These are phyloP conservation scores for Lentinula detonsa DNA, from an alignment of 768 basidiomycete species.

Conservation along the genomic window DNA sequence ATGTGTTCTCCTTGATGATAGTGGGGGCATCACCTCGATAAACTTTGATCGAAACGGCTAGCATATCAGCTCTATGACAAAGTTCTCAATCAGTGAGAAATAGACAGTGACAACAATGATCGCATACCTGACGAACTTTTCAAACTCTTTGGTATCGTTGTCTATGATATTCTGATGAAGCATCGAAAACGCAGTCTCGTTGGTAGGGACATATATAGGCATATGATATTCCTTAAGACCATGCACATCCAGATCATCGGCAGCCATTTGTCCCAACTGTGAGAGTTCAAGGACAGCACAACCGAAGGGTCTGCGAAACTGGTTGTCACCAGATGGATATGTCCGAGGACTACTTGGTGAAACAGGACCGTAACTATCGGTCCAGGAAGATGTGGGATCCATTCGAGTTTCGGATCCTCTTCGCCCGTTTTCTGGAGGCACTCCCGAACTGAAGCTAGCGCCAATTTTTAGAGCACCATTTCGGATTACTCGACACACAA, in stretches of 20 bases:
- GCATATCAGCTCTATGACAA: constrained; percentile 66
- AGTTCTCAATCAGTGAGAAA: not conserved
- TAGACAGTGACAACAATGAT: not conserved
- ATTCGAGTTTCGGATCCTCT: constrained; percentile 46
- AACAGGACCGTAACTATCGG: constrained; percentile 14
- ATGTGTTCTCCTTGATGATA: constrained; percentile 79
- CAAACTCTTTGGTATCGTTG: constrained; percentile 70
- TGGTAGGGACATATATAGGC: constrained; percentile 80
- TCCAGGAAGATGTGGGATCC: constrained; percentile 23
- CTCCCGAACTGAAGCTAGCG: constrained; percentile 41
- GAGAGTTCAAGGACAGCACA: constrained; percentile 88
- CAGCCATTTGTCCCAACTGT: constrained; percentile 62
- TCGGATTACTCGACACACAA: constrained; percentile 87
- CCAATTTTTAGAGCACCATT: constrained; percentile 83
- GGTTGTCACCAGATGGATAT: constrained; percentile 11
- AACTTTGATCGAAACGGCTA: constrained; percentile 80
- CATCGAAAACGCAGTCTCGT: constrained; percentile 85
- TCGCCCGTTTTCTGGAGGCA: constrained; percentile 36
- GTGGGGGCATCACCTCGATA: constrained; percentile 78
- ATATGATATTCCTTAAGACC: constrained; percentile 73
- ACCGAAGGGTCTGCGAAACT: constrained; percentile 88
- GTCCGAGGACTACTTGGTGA: constrained; percentile 7
- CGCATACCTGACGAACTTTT: constrained; percentile 72
- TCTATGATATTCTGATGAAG: constrained; percentile 94
- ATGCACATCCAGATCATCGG: constrained; percentile 59